These are phyloP conservation scores for Tephrocybe sp. DNA, from an alignment of 768 basidiomycete genomes.

Conservation along the genomic window DNA sequence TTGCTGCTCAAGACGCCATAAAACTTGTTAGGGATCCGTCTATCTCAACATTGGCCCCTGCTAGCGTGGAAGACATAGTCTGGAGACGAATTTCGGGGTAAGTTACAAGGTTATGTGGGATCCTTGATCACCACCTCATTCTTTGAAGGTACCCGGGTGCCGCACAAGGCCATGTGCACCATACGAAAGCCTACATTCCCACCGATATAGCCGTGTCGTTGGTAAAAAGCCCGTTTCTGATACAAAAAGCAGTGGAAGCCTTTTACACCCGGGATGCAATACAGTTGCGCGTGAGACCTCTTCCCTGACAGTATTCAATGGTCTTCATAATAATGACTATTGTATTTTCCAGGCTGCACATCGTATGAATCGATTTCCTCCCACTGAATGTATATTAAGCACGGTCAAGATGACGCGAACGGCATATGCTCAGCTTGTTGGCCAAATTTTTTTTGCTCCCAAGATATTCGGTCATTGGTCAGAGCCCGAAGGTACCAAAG, in stretches of 20 bases:
- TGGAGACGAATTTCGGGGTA: conserved; percentile 74
- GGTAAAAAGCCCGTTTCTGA: conserved; percentile 56
- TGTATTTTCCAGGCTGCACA: conserved; percentile 64
- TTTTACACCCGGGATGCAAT: conserved; percentile 96
- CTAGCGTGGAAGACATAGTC: conserved; percentile 60
- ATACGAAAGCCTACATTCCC: conserved; percentile 79
- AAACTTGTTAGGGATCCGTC: conserved; percentile 54
- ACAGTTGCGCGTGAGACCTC: conserved; percentile 73
- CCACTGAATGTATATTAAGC: conserved; percentile 58
- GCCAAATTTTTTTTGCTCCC: conserved; percentile 91
- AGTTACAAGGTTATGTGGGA: conserved; percentile 13
- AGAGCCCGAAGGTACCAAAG: conserved; percentile 60
- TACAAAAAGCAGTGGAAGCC: conserved; percentile 86
- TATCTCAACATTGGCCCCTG: conserved; percentile 59
- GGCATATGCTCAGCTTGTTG: conserved; percentile 89
- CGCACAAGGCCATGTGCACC: conserved; percentile 68
- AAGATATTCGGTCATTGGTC: conserved; percentile 81
- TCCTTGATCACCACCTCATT: background rate
- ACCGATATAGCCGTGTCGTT: conserved; percentile 77
- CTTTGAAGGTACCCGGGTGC: conserved; percentile 67
- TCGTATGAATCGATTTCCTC: conserved; percentile 88
- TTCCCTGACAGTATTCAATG: background rate
- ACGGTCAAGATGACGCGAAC: conserved; percentile 82
- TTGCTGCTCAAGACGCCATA: conserved; percentile 64
- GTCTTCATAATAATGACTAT: background rate